Evolutionary conservation across 257 asterid genomes (phyloP).

Genomic region (Primulina eburnea): DNA sequence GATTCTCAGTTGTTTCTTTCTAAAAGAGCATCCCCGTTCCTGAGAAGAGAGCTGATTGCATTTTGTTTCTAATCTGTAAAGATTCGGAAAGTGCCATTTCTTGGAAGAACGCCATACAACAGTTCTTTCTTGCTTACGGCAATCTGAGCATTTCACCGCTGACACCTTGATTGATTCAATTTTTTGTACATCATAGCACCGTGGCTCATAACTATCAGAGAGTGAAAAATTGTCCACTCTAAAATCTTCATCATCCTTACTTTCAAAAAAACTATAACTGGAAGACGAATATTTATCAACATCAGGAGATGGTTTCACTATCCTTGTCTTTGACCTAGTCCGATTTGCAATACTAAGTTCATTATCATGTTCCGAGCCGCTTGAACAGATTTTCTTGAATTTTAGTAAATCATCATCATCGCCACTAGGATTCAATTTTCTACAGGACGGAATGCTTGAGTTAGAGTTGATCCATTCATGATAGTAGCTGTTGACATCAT

Average conservation of each 20-base stretch:
- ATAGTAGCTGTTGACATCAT: background rate
- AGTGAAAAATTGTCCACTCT: conserved; percentile 10
- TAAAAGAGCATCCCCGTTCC: background rate
- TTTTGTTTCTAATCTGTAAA: conserved; percentile 4
- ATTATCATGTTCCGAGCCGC: conserved; percentile 11
- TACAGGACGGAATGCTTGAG: conserved; percentile 15
- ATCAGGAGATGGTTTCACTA: conserved; percentile 10
- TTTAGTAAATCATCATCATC: background rate
- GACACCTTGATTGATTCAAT: conserved; percentile 3
- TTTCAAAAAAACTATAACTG: background rate
- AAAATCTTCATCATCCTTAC: conserved; percentile 16
- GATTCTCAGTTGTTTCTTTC: conserved; percentile 14
- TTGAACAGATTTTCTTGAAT: conserved; percentile 16
- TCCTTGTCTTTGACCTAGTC: conserved; percentile 23
- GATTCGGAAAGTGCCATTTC: conserved; percentile 1
- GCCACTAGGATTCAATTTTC: background rate
- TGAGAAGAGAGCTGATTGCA: background rate
- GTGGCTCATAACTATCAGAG: conserved; percentile 7
- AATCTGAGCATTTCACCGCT: background rate
- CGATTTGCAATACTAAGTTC: conserved; percentile 19
- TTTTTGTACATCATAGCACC: conserved; percentile 1
- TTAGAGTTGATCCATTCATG: background rate
- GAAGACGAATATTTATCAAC: conserved; percentile 23
- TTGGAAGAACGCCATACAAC: conserved; percentile 12
- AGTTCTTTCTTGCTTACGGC: conserved; percentile 8